phyloP scores from a whole-genome alignment of 768 basidiomycete genomes.

The Xerocomus potaroensis region DNA sequence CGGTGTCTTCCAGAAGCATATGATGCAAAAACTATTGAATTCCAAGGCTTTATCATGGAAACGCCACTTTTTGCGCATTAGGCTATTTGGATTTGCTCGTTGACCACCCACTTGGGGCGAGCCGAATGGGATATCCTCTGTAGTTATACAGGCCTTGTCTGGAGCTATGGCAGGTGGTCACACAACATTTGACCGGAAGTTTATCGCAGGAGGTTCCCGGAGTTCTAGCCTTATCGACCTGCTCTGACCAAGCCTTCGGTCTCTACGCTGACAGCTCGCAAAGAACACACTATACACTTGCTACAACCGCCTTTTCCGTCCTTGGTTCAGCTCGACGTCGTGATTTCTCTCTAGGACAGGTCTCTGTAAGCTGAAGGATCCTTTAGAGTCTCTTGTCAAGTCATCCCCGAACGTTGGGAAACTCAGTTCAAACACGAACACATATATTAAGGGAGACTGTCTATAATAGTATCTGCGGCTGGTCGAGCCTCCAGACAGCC shows the following conservation, averaged over 20 bases:
- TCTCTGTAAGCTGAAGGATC: not conserved
- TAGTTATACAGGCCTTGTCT: constrained; percentile 2
- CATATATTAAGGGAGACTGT: not conserved
- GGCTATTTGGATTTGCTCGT: not conserved
- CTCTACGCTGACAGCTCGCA: not conserved
- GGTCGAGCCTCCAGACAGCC: constrained; percentile 2
- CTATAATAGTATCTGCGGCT: constrained; percentile 2
- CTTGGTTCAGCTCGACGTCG: not conserved
- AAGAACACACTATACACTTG: not conserved
- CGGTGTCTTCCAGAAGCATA: constrained; percentile 3
- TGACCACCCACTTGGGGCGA: not conserved
- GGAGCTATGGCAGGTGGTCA: not conserved
- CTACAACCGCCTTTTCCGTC: not conserved
- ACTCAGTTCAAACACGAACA: too few species aligned
- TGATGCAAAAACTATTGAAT: too few species aligned
- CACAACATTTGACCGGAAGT: not conserved
- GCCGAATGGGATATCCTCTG: constrained; percentile 6
- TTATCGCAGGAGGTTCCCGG: not conserved
- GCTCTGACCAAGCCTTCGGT: constrained; percentile 4
- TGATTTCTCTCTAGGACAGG: too few species aligned
- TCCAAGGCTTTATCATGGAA: too few species aligned
- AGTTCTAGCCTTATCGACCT: not conserved
- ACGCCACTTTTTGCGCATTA: too few species aligned
- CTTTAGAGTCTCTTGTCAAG: not conserved
- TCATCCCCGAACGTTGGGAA: not conserved